Evolutionary conservation across 768 basidiomycete genomes (phyloP), one percentile per base, ranked within the genome.

Genomic region (Leccinum boreale): DNA sequence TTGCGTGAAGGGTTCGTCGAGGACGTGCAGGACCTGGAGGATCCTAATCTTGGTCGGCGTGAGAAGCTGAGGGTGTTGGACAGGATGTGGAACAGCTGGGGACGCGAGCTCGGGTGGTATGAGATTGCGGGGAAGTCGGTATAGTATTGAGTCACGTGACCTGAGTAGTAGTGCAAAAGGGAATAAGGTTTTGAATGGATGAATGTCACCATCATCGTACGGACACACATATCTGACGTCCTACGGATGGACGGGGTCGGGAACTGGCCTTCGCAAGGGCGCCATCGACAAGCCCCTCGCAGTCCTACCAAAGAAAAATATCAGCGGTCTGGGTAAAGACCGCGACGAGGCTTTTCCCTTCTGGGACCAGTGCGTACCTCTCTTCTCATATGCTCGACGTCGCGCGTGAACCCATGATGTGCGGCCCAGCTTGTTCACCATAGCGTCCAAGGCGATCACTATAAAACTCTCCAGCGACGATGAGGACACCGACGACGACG

Each of bases 261-360:
- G 94, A 5, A 85, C 80, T 42, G 94, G 87, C 15, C 85, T 97
- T n/a, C 86, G 92, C 28, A 76, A 87, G 12, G 94, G 90, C 6
- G 88, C 92, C 52, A 85, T 94, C 39, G 78, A 78, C 19, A 80
- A 84, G 7, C 94, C 94, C 1, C 74, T 98, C 31, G 81, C 87
- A 5, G 82, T 94, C 42, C 80, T 87, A 2, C 89, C 90, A 70
- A 97, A 97, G 78, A 88, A 87, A 74, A 91, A 81, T 5, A 77
- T 95, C n/a, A 76, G 84, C 10, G 94, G 94, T 2, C 73, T 98
- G 57, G 94, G 94, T 56, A 94, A 93, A 70, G 92, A 98, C 71
- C 82, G 94, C 62, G 94, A 96, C 67, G 94, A 95, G 65, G 92
- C 93, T 0, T 94, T 94, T 69, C 94, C 94, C 52, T 98, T 98